Conservation (phyloP, 345 rosid species). For the Orychophragmus violaceus region DNA sequence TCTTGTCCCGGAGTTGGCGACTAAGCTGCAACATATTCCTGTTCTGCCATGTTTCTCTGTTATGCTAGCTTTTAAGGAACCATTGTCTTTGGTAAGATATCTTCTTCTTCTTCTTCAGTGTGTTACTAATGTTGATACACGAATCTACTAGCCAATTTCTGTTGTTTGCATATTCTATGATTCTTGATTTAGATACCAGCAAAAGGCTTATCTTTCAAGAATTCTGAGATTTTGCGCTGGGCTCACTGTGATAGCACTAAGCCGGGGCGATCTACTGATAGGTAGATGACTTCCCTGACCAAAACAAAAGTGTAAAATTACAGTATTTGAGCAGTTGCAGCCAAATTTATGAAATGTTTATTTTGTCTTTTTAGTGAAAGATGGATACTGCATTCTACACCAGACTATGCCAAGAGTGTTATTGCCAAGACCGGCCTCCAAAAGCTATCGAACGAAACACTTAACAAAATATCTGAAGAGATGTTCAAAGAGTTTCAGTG, state of each 20-base stretch:
- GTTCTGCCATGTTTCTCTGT: slow-evolving; percentile 70
- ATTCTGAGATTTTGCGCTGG: slow-evolving; percentile 64
- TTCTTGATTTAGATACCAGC: slow-evolving; percentile 51
- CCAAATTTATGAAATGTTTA: neutral
- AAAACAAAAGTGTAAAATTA: neutral
- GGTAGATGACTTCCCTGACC: slow-evolving; percentile 29
- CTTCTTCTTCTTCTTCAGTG: neutral
- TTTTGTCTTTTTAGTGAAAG: slow-evolving; percentile 47
- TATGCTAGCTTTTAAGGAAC: slow-evolving; percentile 76
- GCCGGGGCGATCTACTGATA: slow-evolving; percentile 64
- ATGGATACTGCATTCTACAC: slow-evolving; percentile 79
- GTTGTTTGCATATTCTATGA: neutral
- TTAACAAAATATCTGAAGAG: slow-evolving; percentile 52
- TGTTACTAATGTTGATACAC: neutral
- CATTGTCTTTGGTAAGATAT: slow-evolving; percentile 56
- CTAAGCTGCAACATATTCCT: slow-evolving; percentile 55
- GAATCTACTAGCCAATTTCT: neutral
- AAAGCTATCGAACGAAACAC: slow-evolving; percentile 53
- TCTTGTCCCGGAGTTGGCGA: slow-evolving; percentile 44
- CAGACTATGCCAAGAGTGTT: slow-evolving; percentile 48
- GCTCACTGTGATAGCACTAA: slow-evolving; percentile 73
- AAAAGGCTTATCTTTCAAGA: slow-evolving; percentile 56
- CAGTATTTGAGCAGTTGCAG: neutral
- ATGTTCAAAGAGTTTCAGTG: slow-evolving; percentile 58
- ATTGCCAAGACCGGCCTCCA: slow-evolving; percentile 56